A percentile compares a stretch with the other conserved stretches of the same genome.
Conservation (phyloP, 2,329 filamentous ascomycete species). For the Cladorrhinum sp. region DNA sequence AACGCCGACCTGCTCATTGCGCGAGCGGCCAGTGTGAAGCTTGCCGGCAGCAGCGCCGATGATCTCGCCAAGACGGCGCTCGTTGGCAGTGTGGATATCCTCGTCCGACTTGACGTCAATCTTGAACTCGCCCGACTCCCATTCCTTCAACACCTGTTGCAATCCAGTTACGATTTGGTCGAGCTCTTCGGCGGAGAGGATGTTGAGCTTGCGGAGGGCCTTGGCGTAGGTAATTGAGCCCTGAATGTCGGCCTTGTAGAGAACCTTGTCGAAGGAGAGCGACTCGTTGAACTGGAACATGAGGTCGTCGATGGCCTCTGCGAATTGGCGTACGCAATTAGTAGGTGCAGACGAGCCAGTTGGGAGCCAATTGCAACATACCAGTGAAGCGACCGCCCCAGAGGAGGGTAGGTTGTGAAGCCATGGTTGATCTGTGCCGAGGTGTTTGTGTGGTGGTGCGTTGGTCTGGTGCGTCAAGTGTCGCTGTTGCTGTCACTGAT, state of each 20-base stretch:
- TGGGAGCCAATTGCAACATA: conserved; percentile 28
- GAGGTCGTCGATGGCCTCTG: conserved; percentile 77
- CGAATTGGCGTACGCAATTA: background rate
- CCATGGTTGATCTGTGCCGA: conserved; percentile 12
- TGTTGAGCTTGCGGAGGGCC: conserved; percentile 58
- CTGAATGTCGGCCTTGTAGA: conserved; percentile 77
- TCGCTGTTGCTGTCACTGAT: background rate
- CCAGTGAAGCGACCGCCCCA: conserved; percentile 51
- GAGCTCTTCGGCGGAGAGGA: conserved; percentile 72
- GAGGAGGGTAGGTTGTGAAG: conserved; percentile 25
- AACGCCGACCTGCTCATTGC: conserved; percentile 87
- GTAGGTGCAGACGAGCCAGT: background rate
- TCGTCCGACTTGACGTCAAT: conserved; percentile 55
- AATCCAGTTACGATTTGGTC: conserved; percentile 70
- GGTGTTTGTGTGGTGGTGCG: background rate
- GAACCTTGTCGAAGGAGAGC: conserved; percentile 72
- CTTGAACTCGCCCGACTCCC: conserved; percentile 47
- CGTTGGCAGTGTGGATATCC: conserved; percentile 66
- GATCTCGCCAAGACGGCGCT: conserved; percentile 73
- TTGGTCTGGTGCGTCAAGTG: conserved; percentile 1
- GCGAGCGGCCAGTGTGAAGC: conserved; percentile 80
- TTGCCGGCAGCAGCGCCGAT: conserved; percentile 87
- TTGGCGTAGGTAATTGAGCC: conserved; percentile 83
- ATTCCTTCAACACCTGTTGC: conserved; percentile 52
- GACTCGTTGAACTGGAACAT: conserved; percentile 84